These are phyloP conservation scores for Cardamine occulta DNA, from an alignment of 345 rosid species.

Conservation along the genomic window DNA sequence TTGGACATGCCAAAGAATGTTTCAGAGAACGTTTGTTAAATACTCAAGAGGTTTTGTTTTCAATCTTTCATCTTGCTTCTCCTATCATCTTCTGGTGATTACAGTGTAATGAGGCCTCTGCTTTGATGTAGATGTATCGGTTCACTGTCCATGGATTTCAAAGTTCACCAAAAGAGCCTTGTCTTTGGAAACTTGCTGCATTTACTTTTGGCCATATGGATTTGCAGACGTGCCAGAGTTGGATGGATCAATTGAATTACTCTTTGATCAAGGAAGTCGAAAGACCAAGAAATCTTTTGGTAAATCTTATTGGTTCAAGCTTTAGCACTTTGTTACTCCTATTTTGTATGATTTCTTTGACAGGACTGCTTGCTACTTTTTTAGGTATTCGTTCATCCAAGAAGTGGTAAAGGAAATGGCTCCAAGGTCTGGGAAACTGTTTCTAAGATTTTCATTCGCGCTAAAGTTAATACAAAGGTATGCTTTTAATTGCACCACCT, in stretches of 20 bases:
- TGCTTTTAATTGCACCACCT: not conserved
- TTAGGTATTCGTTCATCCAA: conserved; percentile 85
- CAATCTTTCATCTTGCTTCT: not conserved
- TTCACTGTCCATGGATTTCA: conserved; percentile 63
- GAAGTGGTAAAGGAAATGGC: conserved; percentile 86
- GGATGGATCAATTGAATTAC: conserved; percentile 65
- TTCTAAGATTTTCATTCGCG: conserved; percentile 70
- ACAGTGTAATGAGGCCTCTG: not conserved
- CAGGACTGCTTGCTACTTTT: conserved; percentile 34
- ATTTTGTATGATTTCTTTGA: conserved; percentile 13
- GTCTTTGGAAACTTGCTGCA: conserved; percentile 54
- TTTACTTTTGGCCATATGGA: conserved; percentile 77
- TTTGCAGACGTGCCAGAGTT: conserved; percentile 63
- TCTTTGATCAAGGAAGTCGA: conserved; percentile 54
- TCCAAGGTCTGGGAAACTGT: conserved; percentile 74
- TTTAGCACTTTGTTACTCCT: conserved; percentile 18
- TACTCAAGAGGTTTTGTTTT: conserved; percentile 55
- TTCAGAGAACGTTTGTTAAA: conserved; percentile 45
- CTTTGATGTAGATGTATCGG: conserved; percentile 62
- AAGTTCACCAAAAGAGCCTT: conserved; percentile 65
- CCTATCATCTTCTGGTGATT: conserved; percentile 1
- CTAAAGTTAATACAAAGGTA: conserved; percentile 79
- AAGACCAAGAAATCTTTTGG: conserved; percentile 89
- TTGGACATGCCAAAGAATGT: conserved; percentile 49
- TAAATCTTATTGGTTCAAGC: conserved; percentile 21